A percentile compares a stretch with the other conserved stretches of the same genome.
phyloP scores from a whole-genome alignment of 371 early-diverging fungal species.

The Syncephalastrum monosporum region DNA sequence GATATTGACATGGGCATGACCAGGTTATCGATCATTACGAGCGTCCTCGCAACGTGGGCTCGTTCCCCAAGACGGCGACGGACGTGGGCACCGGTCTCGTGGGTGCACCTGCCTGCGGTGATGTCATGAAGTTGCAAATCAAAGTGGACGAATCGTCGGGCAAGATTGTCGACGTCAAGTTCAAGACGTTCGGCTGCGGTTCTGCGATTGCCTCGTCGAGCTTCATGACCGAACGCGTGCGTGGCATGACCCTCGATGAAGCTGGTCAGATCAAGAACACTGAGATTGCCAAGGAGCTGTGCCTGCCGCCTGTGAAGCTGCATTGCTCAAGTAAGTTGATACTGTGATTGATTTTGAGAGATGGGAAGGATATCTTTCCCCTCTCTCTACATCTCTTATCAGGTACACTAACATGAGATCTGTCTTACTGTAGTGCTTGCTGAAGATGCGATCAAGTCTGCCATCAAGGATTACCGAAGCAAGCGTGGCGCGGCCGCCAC shows the following conservation, averaged over 20 bases:
- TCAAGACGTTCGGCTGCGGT: slow-evolving; percentile 99
- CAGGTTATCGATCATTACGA: slow-evolving; percentile 92
- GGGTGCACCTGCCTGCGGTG: slow-evolving; percentile 99
- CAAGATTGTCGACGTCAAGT: slow-evolving; percentile 94
- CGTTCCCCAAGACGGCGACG: slow-evolving; percentile 79
- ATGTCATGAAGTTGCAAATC: slow-evolving; percentile 99
- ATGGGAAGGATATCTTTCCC: too few relatives aligned
- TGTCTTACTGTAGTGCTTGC: slow-evolving; percentile 80
- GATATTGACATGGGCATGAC: neutral
- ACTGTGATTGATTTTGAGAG: neutral
- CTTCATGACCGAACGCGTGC: slow-evolving; percentile 93
- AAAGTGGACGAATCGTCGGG: slow-evolving; percentile 88
- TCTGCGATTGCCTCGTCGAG: slow-evolving; percentile 96
- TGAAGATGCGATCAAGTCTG: slow-evolving; percentile 98
- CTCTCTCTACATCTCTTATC: neutral
- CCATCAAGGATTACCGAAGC: slow-evolving; percentile 88
- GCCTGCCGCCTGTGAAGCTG: slow-evolving; percentile 98
- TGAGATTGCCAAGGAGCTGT: slow-evolving; percentile 95
- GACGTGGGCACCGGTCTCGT: slow-evolving; percentile 98
- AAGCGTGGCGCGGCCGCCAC: slow-evolving; percentile 48
- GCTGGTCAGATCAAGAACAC: slow-evolving; percentile 93
- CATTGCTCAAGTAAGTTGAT: slow-evolving; percentile 45
- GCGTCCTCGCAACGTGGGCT: slow-evolving; percentile 96
- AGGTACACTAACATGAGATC: neutral
- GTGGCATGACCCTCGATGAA: slow-evolving; percentile 89